These are phyloP conservation scores for Hemileia vastatrix DNA, from an alignment of 1,284 basidiomycete genomes.

Conservation along the genomic window DNA sequence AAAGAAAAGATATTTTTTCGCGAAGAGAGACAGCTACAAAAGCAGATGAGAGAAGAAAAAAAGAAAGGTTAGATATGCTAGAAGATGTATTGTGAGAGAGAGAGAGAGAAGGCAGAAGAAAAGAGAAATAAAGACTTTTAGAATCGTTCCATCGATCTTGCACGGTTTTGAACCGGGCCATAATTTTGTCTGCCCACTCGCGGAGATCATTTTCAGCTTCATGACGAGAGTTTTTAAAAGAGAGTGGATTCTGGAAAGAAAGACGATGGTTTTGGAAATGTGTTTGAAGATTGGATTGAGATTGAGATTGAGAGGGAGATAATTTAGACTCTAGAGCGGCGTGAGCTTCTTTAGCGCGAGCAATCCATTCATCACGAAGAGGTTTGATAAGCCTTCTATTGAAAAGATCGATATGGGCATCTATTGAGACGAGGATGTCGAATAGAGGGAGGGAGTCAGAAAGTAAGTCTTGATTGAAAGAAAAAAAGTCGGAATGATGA, in stretches of 20 bases:
- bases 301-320: neutral
- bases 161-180: constrained; percentile 27
- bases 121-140: constrained; percentile 23
- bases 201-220: constrained; percentile 31
- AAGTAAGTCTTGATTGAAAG: constrained; percentile 21
- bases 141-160: constrained; percentile 37
- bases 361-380: constrained; percentile 14
- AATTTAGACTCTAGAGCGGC: constrained; percentile 8
- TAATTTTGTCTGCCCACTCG: constrained; percentile 29
- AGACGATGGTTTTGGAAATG: neutral
- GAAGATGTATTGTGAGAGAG: neutral
- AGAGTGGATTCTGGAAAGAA: neutral
- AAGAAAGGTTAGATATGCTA: neutral
- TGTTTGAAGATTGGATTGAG: neutral
- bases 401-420: constrained; percentile 20
- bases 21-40: constrained; percentile 7
- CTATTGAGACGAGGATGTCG: constrained; percentile 16
- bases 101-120: neutral
- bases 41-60: neutral
- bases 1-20: constrained; percentile 36
- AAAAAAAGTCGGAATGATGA: too few species aligned
- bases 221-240: neutral
- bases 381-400: constrained; percentile 12
- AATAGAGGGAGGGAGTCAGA: constrained; percentile 18
- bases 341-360: constrained; percentile 18